Conservation (phyloP, 495 filamentous ascomycete species). For the Penicillium lagena region DNA sequence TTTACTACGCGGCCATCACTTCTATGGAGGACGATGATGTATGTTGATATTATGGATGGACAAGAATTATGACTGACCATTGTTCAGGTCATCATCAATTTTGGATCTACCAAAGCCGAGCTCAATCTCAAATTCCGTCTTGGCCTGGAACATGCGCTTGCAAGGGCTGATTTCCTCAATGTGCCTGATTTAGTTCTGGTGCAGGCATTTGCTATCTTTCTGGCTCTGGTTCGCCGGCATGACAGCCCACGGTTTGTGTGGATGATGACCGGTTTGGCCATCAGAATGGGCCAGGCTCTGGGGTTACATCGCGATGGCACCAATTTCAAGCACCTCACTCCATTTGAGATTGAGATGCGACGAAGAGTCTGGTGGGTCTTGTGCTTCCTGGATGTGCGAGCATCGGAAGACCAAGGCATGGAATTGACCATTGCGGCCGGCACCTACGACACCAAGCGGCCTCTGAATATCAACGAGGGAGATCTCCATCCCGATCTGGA, state of each 20-base stretch:
- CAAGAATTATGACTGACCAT: too few species aligned
- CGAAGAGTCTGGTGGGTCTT: constrained; percentile 73
- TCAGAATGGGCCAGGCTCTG: constrained; percentile 70
- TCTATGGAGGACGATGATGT: constrained; percentile 52
- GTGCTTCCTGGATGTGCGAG: constrained; percentile 68
- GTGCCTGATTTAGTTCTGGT: constrained; percentile 29
- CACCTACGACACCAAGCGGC: constrained; percentile 64
- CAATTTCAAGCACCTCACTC: constrained; percentile 45
- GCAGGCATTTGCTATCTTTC: constrained; percentile 44
- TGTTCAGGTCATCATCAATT: constrained; percentile 35
- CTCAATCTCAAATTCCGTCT: constrained; percentile 48
- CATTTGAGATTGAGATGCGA: constrained; percentile 66
- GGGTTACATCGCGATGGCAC: constrained; percentile 73
- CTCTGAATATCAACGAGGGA: constrained; percentile 69
- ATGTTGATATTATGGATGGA: constrained; percentile 1
- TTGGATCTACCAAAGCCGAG: constrained; percentile 42
- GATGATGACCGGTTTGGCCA: constrained; percentile 58
- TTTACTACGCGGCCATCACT: constrained; percentile 52
- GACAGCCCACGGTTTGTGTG: constrained; percentile 44
- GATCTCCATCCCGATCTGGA: constrained; percentile 61
- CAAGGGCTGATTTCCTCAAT: constrained; percentile 47
- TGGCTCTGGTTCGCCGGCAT: constrained; percentile 40
- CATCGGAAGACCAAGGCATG: constrained; percentile 70
- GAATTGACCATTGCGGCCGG: constrained; percentile 51
- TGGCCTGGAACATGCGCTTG: constrained; percentile 47